phyloP scores from a whole-genome alignment of 768 basidiomycete species.

The Macrolepiota dolichaula region DNA sequence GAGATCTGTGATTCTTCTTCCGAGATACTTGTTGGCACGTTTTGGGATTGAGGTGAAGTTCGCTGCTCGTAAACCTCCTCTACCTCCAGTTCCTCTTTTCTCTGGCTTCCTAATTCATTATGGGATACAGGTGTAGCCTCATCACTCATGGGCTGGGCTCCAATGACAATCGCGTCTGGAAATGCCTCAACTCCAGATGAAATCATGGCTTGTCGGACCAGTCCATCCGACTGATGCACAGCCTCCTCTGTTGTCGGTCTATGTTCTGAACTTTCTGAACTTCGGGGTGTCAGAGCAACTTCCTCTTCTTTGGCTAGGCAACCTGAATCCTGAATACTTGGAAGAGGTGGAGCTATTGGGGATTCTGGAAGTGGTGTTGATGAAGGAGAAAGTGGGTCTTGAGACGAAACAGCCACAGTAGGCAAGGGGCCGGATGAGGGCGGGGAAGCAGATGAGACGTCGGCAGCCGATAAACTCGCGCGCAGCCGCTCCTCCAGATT shows the following conservation, averaged over 20 bases:
- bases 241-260: too few species aligned
- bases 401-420: conserved; percentile 19
- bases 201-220: background rate
- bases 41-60: background rate
- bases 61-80: background rate
- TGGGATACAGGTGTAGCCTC: background rate
- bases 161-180: background rate
- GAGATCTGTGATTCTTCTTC: background rate
- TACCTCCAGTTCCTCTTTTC: background rate
- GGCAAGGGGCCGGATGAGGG: background rate
- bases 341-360: conserved; percentile 22
- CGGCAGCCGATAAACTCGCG: conserved; percentile 19
- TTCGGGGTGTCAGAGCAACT: background rate
- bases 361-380: conserved; percentile 43
- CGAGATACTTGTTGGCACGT: background rate
- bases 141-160: too few species aligned
- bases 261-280: background rate
- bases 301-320: background rate
- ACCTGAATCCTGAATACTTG: conserved; percentile 2
- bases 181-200: background rate
- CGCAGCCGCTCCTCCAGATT: conserved; percentile 78
- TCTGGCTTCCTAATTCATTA: background rate
- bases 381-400: conserved; percentile 33
- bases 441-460: background rate
- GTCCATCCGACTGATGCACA: background rate